These are phyloP conservation scores for Heterobasidion occidentale DNA, from an alignment of 1,284 basidiomycete species.

Conservation along the genomic window DNA sequence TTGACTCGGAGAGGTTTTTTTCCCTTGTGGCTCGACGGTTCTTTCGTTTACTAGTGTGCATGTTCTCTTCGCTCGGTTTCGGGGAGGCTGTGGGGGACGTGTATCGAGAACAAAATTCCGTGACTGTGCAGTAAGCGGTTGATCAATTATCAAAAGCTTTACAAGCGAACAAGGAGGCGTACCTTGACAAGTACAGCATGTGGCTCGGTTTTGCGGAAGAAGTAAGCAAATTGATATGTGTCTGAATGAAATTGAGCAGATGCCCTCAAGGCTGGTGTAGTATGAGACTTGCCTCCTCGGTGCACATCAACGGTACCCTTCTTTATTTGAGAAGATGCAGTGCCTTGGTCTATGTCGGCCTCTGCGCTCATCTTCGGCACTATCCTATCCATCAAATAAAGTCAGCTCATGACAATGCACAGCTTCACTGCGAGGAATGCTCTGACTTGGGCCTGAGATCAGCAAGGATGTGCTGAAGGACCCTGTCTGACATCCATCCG, in stretches of 20 bases:
- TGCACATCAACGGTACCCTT: slow-evolving; percentile 63
- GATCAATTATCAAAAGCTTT: background rate
- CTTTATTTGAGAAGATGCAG: slow-evolving; percentile 35
- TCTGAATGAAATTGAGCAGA: slow-evolving; percentile 31
- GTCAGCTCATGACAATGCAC: background rate
- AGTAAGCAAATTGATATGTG: slow-evolving; percentile 75
- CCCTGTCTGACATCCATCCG: slow-evolving; percentile 70
- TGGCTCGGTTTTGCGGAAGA: slow-evolving; percentile 67
- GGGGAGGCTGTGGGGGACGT: slow-evolving; percentile 9
- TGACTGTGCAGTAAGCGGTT: slow-evolving; percentile 25
- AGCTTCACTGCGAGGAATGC: background rate
- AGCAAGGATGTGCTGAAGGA: slow-evolving; percentile 62
- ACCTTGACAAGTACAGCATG: slow-evolving; percentile 74
- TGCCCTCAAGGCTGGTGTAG: background rate
- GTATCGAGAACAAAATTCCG: slow-evolving; percentile 45
- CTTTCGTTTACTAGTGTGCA: slow-evolving; percentile 16
- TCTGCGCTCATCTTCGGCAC: slow-evolving; percentile 59
- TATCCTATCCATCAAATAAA: slow-evolving; percentile 34
- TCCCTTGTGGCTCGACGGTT: slow-evolving; percentile 8
- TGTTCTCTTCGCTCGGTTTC: background rate
- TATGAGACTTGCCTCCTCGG: slow-evolving; percentile 51
- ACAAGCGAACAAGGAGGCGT: background rate
- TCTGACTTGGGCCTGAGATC: slow-evolving; percentile 63
- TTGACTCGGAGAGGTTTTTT: background rate
- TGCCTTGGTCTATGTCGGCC: slow-evolving; percentile 31